Evolutionary conservation across 805 yeast genomes (phyloP), one percentile per base, ranked within the genome.

Genomic region (Wickerhamomyces canadensis): DNA sequence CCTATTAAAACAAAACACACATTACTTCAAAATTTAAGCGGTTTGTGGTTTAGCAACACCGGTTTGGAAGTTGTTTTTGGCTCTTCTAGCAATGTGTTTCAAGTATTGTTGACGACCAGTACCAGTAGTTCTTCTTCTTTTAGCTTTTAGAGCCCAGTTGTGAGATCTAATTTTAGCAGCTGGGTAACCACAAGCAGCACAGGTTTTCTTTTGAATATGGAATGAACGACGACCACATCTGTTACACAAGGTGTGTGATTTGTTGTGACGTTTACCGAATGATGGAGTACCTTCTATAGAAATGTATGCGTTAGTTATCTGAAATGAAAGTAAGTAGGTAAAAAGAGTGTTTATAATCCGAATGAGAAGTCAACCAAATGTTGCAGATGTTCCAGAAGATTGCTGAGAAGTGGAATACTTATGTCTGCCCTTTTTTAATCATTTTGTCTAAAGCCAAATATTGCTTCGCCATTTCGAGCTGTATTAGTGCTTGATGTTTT

Each of bases 111-210:
- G 86, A 78, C 98, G 94, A 76, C 98, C 98, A 70, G 98, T 81
- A 80, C 98, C 98, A 60, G 97, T 89, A 59, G 98, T 93, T 73
- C 84, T 84, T 86, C 98, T 88, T 87, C 98, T 88, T 84, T 89
- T 86, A 67, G 97, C 96, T 84, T 93, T 93, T 58, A 74, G 74
- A 72, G 94, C 96, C 98, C 98, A 93, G 96, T 93, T 93, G 95
- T 74, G 84, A 65, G 87, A 81, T 85, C 98, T 89, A 74, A 84
- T 70, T 80, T 93, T 93, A 62, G 98, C 98, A 65, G 98, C 87
- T 76, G 98, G 98, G 84, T 93, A 93, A 66, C 98, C 98, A 78
- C 98, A 93, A 58, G 93, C 74, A 70, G 98, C 70, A 78, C 98
- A 93, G 64, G 96, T 87, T 82, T 86, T 85, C 95, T 91, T 93